Evolutionary conservation across 768 basidiomycete species (phyloP), one percentile per base, ranked within the genome.

Genomic region (Mycena capillaripes): DNA sequence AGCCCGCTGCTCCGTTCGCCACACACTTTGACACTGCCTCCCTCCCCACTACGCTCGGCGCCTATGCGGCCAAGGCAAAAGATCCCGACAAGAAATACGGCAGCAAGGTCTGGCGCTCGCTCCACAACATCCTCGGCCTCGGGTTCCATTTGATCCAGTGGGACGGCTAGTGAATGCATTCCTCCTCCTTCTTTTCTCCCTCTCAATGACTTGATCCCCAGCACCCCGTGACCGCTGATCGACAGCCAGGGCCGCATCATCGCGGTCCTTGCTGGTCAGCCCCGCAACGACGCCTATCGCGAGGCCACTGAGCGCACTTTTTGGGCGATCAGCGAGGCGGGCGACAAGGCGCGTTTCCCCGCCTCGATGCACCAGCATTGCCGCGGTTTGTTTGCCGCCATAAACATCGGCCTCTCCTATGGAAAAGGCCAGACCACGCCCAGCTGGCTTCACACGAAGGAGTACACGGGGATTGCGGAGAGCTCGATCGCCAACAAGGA

Each of bases 101-200:
- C 7, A 53, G 16, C 52, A 66, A 66, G 55, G 25, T 40, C n/a
- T 27, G 53, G 21, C 55, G 53, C 38, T 40, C 27, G 1, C 16
- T 66, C 17, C 19, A 6, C 1, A 32, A 66, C 19, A 19, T 66
- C 3, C 4, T 66, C 4, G 29, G 14, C 23, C 19, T 66, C 2
- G 65, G 65, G 25, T 66, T 57, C 23, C 52, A 30, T 27, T 23
- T 56, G 23, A n/a, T 66, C 23, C 21, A 9, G 3, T 66, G 65
- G 65, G 34, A 66, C 40, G 65, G 65, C 3, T 25, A 0, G 8
- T 42, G 65, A 46, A 19, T 25, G 55, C 3, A 7, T 36, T n/a
- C 27, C 14, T 32, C 21, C 23, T 27, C 23, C 29, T 29, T 30
- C 29, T 8, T 17, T 12, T 6, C 48, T 10, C 48, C 48, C 48